Evolutionary conservation across 371 early-diverging fungal species (phyloP).

Genomic region (Capniomyces stellatus): DNA sequence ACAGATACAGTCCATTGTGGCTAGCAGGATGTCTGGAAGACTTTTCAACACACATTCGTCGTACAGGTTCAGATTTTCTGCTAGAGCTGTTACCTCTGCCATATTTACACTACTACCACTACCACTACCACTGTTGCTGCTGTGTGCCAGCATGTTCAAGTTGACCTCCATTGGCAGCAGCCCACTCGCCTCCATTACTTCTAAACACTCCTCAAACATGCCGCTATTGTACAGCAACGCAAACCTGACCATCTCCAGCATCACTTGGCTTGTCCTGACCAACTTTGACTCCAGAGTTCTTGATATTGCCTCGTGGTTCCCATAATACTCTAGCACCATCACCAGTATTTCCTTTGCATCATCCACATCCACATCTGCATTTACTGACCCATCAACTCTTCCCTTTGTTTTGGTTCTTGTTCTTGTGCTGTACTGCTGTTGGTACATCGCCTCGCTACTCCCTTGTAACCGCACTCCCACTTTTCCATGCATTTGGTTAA

Average conservation of each 20-base stretch:
- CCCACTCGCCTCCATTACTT: conserved; percentile 27
- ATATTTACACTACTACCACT: conserved; percentile 25
- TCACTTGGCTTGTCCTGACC: conserved; percentile 28
- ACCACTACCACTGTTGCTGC: neutral
- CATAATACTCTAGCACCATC: conserved; percentile 30
- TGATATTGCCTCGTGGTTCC: conserved; percentile 26
- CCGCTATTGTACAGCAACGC: conserved; percentile 28
- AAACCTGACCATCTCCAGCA: conserved; percentile 40
- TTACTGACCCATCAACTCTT: neutral
- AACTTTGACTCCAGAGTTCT: conserved; percentile 20
- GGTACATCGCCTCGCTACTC: neutral
- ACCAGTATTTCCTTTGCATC: conserved; percentile 28
- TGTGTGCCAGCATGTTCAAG: neutral
- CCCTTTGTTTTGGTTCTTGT: neutral
- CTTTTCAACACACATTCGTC: conserved; percentile 53
- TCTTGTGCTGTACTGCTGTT: neutral
- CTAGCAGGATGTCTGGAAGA: conserved; percentile 54
- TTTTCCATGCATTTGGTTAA: neutral
- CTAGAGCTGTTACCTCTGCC: conserved; percentile 32
- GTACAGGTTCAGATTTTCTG: conserved; percentile 35
- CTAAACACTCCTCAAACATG: conserved; percentile 30
- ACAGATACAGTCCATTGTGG: conserved; percentile 46
- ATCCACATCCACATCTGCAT: conserved; percentile 1
- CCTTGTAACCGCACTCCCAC: no score
- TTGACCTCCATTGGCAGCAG: conserved; percentile 38